phyloP scores from a whole-genome alignment of 2,329 filamentous ascomycete species.

The Monilinia vaccinii-corymbosi region DNA sequence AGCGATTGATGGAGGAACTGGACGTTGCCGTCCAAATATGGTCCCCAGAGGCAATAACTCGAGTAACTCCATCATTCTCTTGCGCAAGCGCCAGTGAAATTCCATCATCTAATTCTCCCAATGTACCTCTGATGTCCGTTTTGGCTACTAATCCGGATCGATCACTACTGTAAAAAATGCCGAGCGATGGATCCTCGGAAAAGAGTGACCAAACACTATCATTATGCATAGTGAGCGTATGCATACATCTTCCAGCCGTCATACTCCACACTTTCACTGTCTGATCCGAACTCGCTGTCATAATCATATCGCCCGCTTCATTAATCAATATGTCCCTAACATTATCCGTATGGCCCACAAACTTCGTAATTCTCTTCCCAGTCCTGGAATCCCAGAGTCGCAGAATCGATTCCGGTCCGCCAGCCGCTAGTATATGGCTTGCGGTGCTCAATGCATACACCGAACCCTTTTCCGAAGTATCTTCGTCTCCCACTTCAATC shows the following conservation, averaged over 20 bases:
- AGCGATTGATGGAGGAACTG: conserved; percentile 65
- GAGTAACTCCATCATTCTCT: conserved; percentile 75
- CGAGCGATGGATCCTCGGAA: conserved; percentile 76
- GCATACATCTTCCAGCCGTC: conserved; percentile 89
- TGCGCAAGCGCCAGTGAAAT: conserved; percentile 84
- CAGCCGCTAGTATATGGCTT: conserved; percentile 75
- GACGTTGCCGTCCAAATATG: conserved; percentile 66
- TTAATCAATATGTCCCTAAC: conserved; percentile 86
- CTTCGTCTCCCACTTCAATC: conserved; percentile 77
- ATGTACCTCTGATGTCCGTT: conserved; percentile 72
- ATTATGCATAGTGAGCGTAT: conserved; percentile 98
- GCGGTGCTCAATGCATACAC: conserved; percentile 83
- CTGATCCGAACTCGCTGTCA: conserved; percentile 92
- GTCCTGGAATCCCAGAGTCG: conserved; percentile 85
- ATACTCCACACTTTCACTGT: conserved; percentile 98
- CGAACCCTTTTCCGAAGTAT: conserved; percentile 81
- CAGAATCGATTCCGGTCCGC: conserved; percentile 88
- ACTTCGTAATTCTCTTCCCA: conserved; percentile 87
- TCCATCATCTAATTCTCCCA: conserved; percentile 73
- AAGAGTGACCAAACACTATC: conserved; percentile 96
- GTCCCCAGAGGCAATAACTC: conserved; percentile 44
- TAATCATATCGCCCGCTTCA: conserved; percentile 77
- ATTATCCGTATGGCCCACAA: conserved; percentile 93
- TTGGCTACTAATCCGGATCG: conserved; percentile 91
- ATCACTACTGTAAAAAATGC: conserved; percentile 91